Conservation (phyloP, 768 basidiomycete species). For the Kwoniella botswanensis region DNA sequence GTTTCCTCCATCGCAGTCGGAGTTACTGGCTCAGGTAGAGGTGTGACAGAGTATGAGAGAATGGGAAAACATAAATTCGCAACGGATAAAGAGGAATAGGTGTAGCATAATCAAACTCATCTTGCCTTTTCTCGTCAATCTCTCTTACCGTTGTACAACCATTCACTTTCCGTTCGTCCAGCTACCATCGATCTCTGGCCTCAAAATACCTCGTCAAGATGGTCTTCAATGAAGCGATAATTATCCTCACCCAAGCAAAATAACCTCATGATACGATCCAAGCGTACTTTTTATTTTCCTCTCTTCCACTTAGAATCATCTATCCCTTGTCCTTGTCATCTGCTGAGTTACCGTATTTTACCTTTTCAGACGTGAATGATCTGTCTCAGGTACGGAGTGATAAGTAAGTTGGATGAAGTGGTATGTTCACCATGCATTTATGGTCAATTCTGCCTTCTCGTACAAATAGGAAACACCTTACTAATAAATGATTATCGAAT, state of each 20-base stretch:
- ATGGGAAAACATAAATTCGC: slow-evolving; percentile 59
- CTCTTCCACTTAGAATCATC: too few relatives aligned
- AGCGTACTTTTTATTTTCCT: too few relatives aligned
- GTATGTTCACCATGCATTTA: not conserved
- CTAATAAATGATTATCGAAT: not conserved
- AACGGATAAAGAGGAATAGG: slow-evolving; percentile 35
- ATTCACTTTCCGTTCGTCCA: not conserved
- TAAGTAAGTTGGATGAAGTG: not conserved
- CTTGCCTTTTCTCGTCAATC: not conserved
- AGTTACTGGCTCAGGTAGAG: slow-evolving; percentile 56
- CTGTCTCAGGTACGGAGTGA: not conserved
- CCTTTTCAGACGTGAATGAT: not conserved
- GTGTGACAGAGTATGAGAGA: slow-evolving; percentile 54
- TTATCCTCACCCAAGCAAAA: too few relatives aligned
- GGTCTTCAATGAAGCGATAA: too few relatives aligned
- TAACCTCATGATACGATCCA: too few relatives aligned
- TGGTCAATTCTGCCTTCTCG: not conserved
- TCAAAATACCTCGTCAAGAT: not conserved
- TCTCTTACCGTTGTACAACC: slow-evolving; percentile 5
- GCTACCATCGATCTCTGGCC: too few relatives aligned
- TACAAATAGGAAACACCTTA: not conserved
- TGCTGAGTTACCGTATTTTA: slow-evolving; percentile 13
- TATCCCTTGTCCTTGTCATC: not conserved
- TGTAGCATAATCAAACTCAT: not conserved
- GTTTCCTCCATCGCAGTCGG: slow-evolving; percentile 49